phyloP scores from a whole-genome alignment of 768 basidiomycete species.

The Lentinus brumalis region DNA sequence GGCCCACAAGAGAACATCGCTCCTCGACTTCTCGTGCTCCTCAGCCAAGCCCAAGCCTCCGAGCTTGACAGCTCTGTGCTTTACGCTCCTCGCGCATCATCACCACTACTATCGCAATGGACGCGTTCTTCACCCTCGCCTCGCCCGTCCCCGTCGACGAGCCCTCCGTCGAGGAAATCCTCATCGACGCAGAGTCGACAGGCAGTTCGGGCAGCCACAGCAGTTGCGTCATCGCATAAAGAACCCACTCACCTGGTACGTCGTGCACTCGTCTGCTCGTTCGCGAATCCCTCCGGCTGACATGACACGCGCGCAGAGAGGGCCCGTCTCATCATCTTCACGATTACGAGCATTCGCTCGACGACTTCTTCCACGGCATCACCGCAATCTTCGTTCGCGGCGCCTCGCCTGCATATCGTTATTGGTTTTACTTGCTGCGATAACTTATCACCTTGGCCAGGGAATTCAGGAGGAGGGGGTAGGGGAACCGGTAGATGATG shows the following conservation, averaged over 20 bases:
- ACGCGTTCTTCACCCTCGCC: constrained; percentile 23
- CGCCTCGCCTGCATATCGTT: constrained; percentile 7
- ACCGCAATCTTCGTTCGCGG: constrained; percentile 8
- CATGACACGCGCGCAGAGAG: not conserved
- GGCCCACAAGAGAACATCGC: not conserved
- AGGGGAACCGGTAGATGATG: not conserved
- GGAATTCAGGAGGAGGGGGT: not conserved
- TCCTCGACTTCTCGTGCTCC: not conserved
- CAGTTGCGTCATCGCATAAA: constrained; percentile 18
- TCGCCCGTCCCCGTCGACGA: constrained; percentile 17
- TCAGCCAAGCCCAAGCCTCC: not conserved
- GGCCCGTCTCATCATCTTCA: not conserved
- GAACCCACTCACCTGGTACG: not conserved
- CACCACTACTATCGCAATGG: constrained; percentile 1
- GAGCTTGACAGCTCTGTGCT: constrained; percentile 1
- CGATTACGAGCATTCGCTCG: not conserved
- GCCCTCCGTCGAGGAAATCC: constrained; percentile 12
- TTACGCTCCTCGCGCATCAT: not conserved
- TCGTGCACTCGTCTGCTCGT: not conserved
- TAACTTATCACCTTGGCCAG: not conserved
- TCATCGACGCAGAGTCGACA: constrained; percentile 9
- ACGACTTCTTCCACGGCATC: constrained; percentile 3
- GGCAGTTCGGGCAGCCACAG: not conserved
- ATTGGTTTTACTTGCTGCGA: not conserved
- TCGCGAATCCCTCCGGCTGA: not conserved